These are phyloP conservation scores for Papiliotrema nemorosa DNA, from an alignment of 1,284 basidiomycete genomes.

Conservation along the genomic window DNA sequence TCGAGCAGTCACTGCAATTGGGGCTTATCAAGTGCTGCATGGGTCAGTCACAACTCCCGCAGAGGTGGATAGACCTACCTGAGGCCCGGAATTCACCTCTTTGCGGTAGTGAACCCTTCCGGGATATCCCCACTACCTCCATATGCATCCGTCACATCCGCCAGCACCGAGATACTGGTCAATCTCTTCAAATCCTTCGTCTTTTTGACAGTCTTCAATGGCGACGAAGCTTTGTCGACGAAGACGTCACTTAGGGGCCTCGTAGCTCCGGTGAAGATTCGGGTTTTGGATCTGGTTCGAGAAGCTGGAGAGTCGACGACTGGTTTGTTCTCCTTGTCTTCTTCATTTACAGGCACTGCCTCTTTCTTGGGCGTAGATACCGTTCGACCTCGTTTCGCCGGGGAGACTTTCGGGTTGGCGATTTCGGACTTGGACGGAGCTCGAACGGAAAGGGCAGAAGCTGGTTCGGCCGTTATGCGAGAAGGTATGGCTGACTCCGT, in stretches of 20 bases:
- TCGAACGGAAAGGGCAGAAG: neutral
- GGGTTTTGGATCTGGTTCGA: conserved; percentile 22
- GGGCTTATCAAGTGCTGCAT: too few relatives aligned
- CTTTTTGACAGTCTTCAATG: neutral
- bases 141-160: conserved; percentile 44
- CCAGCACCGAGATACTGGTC: conserved; percentile 9
- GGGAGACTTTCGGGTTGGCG: neutral
- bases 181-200: neutral
- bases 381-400: neutral
- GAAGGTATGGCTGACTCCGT: neutral
- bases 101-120: conserved; percentile 23
- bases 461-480: neutral
- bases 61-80: too few relatives aligned
- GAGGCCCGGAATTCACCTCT: too few relatives aligned
- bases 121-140: conserved; percentile 39
- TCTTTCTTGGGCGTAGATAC: neutral
- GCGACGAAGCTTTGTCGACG: neutral
- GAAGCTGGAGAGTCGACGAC: conserved; percentile 21
- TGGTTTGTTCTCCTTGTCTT: conserved; percentile 32
- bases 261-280: neutral
- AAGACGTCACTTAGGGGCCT: neutral
- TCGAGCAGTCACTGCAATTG: too few relatives aligned
- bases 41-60: too few relatives aligned
- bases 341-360: neutral
- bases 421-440: neutral